Evolutionary conservation across 2,329 filamentous ascomycete species (phyloP).

Genomic region (Whalleya microplaca): DNA sequence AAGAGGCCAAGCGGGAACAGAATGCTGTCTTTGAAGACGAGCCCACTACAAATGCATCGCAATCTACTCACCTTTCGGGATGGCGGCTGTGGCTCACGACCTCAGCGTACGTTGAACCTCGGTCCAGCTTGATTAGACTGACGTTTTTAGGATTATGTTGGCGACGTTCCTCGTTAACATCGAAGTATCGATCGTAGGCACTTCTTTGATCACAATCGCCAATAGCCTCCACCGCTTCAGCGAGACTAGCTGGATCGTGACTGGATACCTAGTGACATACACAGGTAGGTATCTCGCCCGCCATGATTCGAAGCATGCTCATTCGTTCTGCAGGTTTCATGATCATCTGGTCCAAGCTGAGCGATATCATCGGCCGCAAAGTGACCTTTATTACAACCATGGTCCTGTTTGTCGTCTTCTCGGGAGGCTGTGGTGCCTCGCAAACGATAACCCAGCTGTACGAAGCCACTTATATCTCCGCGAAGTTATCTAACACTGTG

Average conservation of each 20-base stretch:
- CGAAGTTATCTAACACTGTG: slow-evolving; percentile 55
- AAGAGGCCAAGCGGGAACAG: too few species aligned
- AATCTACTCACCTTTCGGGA: too few species aligned
- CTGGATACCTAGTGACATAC: slow-evolving; percentile 16
- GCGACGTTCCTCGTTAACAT: slow-evolving; percentile 20
- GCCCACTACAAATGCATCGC: too few species aligned
- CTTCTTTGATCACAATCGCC: slow-evolving; percentile 15
- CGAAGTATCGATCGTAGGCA: slow-evolving; percentile 15
- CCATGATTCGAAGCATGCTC: too few species aligned
- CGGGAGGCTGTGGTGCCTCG: slow-evolving; percentile 67
- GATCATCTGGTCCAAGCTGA: slow-evolving; percentile 68
- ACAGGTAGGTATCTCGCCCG: slow-evolving; percentile 1
- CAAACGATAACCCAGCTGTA: slow-evolving; percentile 68
- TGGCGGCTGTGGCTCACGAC: too few species aligned
- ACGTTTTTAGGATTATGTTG: too few species aligned
- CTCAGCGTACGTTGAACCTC: too few species aligned
- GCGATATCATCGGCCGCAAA: slow-evolving; percentile 73
- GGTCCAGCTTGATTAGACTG: too few species aligned
- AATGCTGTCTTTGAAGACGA: too few species aligned
- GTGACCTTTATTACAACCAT: slow-evolving; percentile 54
- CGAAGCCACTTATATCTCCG: slow-evolving; percentile 3
- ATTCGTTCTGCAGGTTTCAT: too few species aligned
- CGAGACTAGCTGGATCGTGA: slow-evolving; percentile 16
- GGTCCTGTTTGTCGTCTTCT: slow-evolving; percentile 67
- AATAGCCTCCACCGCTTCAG: slow-evolving; percentile 11